phyloP scores from a whole-genome alignment of 1,284 basidiomycete genomes.

The Austroboletus niveus region DNA sequence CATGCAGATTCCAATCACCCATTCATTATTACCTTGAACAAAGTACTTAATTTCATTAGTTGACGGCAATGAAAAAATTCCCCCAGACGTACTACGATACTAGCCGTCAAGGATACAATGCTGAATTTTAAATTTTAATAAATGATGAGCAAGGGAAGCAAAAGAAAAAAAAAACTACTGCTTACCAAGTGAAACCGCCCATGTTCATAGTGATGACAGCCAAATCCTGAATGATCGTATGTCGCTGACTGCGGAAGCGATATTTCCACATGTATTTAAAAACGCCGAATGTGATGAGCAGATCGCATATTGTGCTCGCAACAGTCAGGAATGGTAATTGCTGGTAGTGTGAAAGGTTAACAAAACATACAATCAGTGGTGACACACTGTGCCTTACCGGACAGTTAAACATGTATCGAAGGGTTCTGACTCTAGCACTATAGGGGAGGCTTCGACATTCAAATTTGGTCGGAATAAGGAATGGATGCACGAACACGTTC shows the following conservation, averaged over 20 bases:
- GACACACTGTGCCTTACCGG: neutral
- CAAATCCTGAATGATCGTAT: slow-evolving; percentile 11
- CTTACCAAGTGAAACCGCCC: slow-evolving; percentile 14
- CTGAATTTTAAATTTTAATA: neutral
- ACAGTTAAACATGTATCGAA: neutral
- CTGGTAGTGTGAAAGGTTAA: neutral
- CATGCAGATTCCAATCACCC: neutral
- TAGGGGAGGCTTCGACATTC: neutral
- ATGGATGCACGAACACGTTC: slow-evolving; percentile 5
- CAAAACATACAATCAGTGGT: neutral
- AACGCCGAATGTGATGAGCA: slow-evolving; percentile 6
- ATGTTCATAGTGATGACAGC: slow-evolving; percentile 13
- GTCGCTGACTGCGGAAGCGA: slow-evolving; percentile 5
- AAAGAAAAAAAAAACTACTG: neutral
- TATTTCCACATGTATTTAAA: slow-evolving; percentile 18
- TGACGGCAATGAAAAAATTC: neutral
- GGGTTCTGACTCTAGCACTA: slow-evolving; percentile 4
- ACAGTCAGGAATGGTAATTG: neutral
- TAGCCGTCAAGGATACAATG: neutral
- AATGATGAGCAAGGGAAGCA: neutral
- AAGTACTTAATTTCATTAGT: slow-evolving; percentile 4
- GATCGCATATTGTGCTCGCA: neutral
- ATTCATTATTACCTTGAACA: neutral
- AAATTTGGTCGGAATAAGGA: neutral
- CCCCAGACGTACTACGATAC: slow-evolving; percentile 10